Conservation (phyloP, 2,329 filamentous ascomycete genomes). For the Fusarium odoratissimum region DNA sequence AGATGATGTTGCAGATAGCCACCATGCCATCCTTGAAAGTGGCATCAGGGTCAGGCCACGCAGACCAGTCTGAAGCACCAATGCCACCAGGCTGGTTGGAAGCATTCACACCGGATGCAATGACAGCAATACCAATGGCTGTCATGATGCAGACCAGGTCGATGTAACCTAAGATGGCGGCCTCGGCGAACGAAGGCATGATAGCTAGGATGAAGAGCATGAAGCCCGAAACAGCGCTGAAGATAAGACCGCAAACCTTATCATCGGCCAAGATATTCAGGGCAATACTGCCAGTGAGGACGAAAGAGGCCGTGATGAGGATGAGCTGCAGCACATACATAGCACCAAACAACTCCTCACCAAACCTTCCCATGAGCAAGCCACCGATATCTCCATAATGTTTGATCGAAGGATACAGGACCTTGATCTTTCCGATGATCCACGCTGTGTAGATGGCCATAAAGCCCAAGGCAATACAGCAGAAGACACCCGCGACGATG, state of each 20-base stretch:
- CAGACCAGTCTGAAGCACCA: constrained; percentile 49
- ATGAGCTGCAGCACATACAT: constrained; percentile 70
- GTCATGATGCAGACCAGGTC: constrained; percentile 50
- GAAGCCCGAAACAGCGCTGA: constrained; percentile 53
- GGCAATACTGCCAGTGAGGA: constrained; percentile 73
- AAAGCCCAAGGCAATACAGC: constrained; percentile 49
- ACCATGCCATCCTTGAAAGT: constrained; percentile 64
- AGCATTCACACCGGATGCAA: constrained; percentile 63
- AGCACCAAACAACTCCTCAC: constrained; percentile 67
- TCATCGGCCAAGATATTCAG: constrained; percentile 70
- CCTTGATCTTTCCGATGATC: constrained; percentile 55
- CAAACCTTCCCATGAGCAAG: constrained; percentile 66
- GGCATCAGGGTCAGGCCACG: constrained; percentile 53
- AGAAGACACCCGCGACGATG: constrained; percentile 52
- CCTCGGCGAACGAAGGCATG: constrained; percentile 54
- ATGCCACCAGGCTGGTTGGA: constrained; percentile 5
- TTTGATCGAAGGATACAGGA: constrained; percentile 63
- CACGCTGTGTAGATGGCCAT: constrained; percentile 56
- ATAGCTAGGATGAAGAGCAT: constrained; percentile 55
- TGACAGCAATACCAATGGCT: constrained; percentile 72
- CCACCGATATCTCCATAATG: constrained; percentile 74
- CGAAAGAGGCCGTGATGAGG: constrained; percentile 74
- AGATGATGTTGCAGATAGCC: constrained; percentile 72
- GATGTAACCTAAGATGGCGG: constrained; percentile 42
- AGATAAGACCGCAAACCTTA: constrained; percentile 54